Evolutionary conservation across 805 yeast species (phyloP).

Genomic region (Candida xyloterini): DNA sequence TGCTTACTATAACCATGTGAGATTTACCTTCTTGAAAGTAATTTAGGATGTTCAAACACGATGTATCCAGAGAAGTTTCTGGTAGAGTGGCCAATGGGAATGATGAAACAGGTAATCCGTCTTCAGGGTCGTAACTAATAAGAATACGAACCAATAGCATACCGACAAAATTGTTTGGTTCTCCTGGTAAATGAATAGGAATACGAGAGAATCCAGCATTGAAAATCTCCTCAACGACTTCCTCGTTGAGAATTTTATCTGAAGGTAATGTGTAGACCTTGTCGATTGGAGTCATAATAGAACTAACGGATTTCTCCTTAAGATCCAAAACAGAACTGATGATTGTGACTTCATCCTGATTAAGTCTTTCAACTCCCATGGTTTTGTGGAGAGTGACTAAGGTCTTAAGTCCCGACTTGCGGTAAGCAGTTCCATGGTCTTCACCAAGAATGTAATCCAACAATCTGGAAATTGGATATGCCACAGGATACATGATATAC

Average conservation of each 20-base stretch:
- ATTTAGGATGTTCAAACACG: slow-evolving; percentile 89
- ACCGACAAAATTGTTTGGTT: slow-evolving; percentile 88
- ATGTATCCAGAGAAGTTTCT: slow-evolving; percentile 87
- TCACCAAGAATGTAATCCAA: slow-evolving; percentile 85
- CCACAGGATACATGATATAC: slow-evolving; percentile 89
- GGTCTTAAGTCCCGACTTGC: slow-evolving; percentile 88
- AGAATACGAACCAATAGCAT: slow-evolving; percentile 90
- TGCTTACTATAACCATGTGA: slow-evolving; percentile 93
- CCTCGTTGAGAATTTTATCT: slow-evolving; percentile 77
- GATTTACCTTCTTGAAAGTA: slow-evolving; percentile 98
- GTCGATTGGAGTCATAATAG: slow-evolving; percentile 92
- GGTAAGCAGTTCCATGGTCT: slow-evolving; percentile 94
- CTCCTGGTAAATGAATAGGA: slow-evolving; percentile 88
- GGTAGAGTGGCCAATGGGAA: slow-evolving; percentile 96
- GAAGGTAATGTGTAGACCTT: slow-evolving; percentile 87
- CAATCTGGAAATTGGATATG: slow-evolving; percentile 82
- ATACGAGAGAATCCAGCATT: slow-evolving; percentile 94
- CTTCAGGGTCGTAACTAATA: slow-evolving; percentile 96
- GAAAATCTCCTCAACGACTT: slow-evolving; percentile 81
- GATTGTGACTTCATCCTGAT: slow-evolving; percentile 94
- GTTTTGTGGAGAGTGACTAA: slow-evolving; percentile 89
- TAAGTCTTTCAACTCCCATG: slow-evolving; percentile 92
- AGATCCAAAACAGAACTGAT: slow-evolving; percentile 90
- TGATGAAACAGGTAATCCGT: slow-evolving; percentile 84
- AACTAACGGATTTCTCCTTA: slow-evolving; percentile 82